phyloP scores from a whole-genome alignment of 495 filamentous ascomycete species.

The Hapsidospora chrysogenum region DNA sequence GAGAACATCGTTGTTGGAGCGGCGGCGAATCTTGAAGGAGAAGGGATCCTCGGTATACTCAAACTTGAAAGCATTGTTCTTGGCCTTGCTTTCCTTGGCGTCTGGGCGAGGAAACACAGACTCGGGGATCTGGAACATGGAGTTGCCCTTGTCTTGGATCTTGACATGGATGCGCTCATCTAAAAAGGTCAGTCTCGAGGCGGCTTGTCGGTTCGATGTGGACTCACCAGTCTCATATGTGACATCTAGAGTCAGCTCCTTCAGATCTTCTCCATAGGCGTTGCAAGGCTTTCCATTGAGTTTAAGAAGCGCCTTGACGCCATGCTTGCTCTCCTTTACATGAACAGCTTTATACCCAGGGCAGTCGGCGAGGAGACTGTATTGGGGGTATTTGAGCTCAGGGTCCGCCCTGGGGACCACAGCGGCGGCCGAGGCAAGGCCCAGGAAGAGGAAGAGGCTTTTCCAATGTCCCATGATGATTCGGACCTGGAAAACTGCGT shows the following conservation, averaged over 20 bases:
- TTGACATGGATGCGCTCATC: conserved; percentile 67
- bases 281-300: conserved; percentile 55
- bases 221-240: conserved; percentile 58
- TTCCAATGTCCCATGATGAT: conserved; percentile 2
- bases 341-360: conserved; percentile 60
- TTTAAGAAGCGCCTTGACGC: conserved; percentile 46
- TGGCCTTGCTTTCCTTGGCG: conserved; percentile 6
- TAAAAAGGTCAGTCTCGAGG: too few species aligned
- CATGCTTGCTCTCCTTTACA: conserved; percentile 31
- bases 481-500: too few species aligned
- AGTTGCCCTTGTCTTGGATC: conserved; percentile 59
- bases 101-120: conserved; percentile 49
- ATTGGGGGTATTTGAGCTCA: background rate
- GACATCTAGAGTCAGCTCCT: conserved; percentile 48
- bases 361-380: conserved; percentile 19
- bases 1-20: conserved; percentile 47
- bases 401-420: conserved; percentile 6
- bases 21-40: conserved; percentile 53
- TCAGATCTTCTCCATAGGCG: conserved; percentile 52
- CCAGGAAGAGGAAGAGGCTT: conserved; percentile 4
- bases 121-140: conserved; percentile 65
- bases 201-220: too few species aligned
- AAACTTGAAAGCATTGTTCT: conserved; percentile 41
- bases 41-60: conserved; percentile 52
- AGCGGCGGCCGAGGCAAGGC: conserved; percentile 11